Evolutionary conservation across 768 basidiomycete genomes (phyloP).

Genomic region (Phanerochaete carnosa): DNA sequence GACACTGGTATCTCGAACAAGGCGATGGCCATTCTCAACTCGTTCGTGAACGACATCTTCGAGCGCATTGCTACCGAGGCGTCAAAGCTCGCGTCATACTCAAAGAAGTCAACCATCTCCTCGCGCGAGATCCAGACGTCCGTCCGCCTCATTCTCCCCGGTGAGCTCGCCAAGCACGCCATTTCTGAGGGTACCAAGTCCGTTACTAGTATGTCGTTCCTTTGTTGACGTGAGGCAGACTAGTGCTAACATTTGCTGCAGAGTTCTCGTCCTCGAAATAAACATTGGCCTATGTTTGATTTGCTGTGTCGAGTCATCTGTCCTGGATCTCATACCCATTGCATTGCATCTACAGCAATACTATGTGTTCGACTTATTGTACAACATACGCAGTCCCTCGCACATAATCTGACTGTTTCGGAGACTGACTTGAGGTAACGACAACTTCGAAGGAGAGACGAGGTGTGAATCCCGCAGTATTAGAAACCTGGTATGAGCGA

Average conservation of each 20-base stretch:
- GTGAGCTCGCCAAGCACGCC: constrained; percentile 85
- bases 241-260: constrained; percentile 17
- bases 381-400: constrained; percentile 13
- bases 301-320: constrained; percentile 8
- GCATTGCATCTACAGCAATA: constrained; percentile 6
- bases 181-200: constrained; percentile 83
- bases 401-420: constrained; percentile 9
- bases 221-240: not conserved
- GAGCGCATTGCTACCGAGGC: constrained; percentile 77
- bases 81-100: constrained; percentile 79
- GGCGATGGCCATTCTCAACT: constrained; percentile 81
- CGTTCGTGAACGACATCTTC: constrained; percentile 83
- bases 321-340: constrained; percentile 1
- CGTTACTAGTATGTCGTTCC: constrained; percentile 52
- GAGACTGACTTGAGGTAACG: not conserved
- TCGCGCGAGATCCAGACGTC: constrained; percentile 87
- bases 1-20: constrained; percentile 94
- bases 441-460: not conserved
- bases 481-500: not conserved
- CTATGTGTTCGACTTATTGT: constrained; percentile 15
- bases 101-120: constrained; percentile 90
- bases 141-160: constrained; percentile 79
- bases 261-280: constrained; percentile 48
- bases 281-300: not conserved
- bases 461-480: not conserved